Evolutionary conservation across 805 yeast genomes (phyloP).

Genomic region (Lachancea quebecensis): DNA sequence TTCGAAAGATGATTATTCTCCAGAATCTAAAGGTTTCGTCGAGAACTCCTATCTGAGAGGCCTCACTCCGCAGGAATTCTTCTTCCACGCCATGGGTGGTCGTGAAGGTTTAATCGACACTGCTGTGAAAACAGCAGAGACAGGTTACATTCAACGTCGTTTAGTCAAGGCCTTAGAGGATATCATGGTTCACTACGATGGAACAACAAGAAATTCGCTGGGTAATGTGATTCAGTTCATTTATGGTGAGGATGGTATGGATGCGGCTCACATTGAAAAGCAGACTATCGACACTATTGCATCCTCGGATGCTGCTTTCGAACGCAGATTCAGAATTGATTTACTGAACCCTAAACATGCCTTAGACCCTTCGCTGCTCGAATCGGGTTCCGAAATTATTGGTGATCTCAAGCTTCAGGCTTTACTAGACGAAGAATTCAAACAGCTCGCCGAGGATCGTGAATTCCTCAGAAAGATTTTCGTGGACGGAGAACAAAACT

Average conservation of each 20-base stretch:
- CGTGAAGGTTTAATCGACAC: slow-evolving; percentile 99
- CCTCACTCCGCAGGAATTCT: slow-evolving; percentile 95
- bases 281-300: slow-evolving; percentile 94
- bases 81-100: slow-evolving; percentile 99
- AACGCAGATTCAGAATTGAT: slow-evolving; percentile 77
- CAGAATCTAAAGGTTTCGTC: slow-evolving; percentile 96
- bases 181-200: slow-evolving; percentile 96
- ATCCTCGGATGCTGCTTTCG: slow-evolving; percentile 81
- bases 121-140: slow-evolving; percentile 98
- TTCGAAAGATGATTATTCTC: slow-evolving; percentile 96
- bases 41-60: slow-evolving; percentile 97
- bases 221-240: slow-evolving; percentile 95
- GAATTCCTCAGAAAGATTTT: slow-evolving; percentile 74
- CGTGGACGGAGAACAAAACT: slow-evolving; percentile 86
- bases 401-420: slow-evolving; percentile 85
- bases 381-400: slow-evolving; percentile 81
- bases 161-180: slow-evolving; percentile 94
- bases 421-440: slow-evolving; percentile 75
- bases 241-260: slow-evolving; percentile 98
- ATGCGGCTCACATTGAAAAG: slow-evolving; percentile 95
- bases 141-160: slow-evolving; percentile 98
- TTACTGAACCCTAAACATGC: slow-evolving; percentile 62
- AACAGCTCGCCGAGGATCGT: slow-evolving; percentile 73
- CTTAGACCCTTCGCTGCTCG: slow-evolving; percentile 66
- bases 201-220: slow-evolving; percentile 93